Base-by-base conservation (phyloP, 2,329 filamentous ascomycete genomes). In the Claviceps africana region DNA sequence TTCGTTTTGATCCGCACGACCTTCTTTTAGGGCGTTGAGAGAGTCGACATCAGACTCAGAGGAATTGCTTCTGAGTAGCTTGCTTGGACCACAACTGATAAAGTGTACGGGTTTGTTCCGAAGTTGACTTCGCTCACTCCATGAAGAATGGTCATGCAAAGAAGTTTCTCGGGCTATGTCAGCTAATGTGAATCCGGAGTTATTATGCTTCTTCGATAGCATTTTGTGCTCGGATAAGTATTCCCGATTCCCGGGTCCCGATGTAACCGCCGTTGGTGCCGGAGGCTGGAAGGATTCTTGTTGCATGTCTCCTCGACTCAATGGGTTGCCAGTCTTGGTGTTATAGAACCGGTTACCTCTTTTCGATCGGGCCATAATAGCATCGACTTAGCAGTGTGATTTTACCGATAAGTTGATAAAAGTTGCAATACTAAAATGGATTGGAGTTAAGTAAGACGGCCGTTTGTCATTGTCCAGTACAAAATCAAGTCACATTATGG, bases 141-240 rank as follows among this genome's bases (percentile, higher is more conserved):
- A 71, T n/a, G 58, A 57, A 0, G 67, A 67, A 35, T 68, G 66
- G 48, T 73, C 72, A 50, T 73, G 72, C 28, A 63, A 65, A 21
- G 68, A 68, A 2, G 76, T 79, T 53, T 75, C 71, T 51, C 71
- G 67, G 53, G 74, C 76, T 60, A 77, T 72, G 21, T 79, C 73
- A 50, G 67, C 68, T 58, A 67, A 55, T 37, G 61, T 65, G 10
- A 67, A 61, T 10, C 56, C 59, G 52, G 50, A 22, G 10, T 28
- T 21, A 25, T 42, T 22, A 25, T 15, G 25, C 11, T 50, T 17
- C 9, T 44, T 10, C 17, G 17, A 11, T 40, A 21, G 43, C n/a
- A n/a, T 39, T 19, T 39, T 10, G 17, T 30, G 9, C 21, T 28
- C 9, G n/a, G n/a, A 10, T 15, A 40, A 42, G 33, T 30, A 21